A percentile compares a stretch with the other conserved stretches of the same genome.
phyloP scores from a whole-genome alignment of 768 basidiomycete genomes.

The Tulasnella sp. region DNA sequence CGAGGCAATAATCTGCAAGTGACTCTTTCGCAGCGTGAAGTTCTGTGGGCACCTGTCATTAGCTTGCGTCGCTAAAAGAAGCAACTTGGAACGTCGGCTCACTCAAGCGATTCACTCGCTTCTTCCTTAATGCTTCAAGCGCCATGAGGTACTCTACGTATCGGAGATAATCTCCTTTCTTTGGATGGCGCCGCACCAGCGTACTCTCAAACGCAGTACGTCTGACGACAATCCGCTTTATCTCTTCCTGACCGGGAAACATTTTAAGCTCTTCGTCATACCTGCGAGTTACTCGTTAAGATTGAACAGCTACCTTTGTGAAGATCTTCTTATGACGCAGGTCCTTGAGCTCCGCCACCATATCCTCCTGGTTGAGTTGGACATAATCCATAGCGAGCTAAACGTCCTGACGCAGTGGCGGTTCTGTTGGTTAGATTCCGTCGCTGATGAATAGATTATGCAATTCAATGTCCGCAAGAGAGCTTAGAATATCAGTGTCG shows the following conservation, averaged over 20 bases:
- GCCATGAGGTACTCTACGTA: constrained; percentile 90
- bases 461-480: too few species aligned
- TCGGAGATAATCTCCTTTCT: constrained; percentile 79
- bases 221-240: constrained; percentile 73
- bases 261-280: background rate
- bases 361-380: constrained; percentile 90
- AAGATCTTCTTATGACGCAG: constrained; percentile 77
- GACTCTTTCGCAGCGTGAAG: constrained; percentile 35
- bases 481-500: too few species aligned
- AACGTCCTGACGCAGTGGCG: too few species aligned
- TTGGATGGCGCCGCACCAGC: constrained; percentile 70
- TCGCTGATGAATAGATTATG: too few species aligned
- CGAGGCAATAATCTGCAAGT: constrained; percentile 75
- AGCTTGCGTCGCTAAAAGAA: background rate
- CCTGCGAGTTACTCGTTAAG: background rate
- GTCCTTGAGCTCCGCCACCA: constrained; percentile 93
- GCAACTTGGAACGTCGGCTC: constrained; percentile 21
- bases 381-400: constrained; percentile 69
- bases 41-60: background rate
- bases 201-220: constrained; percentile 75
- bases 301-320: constrained; percentile 43
- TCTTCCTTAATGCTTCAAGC: constrained; percentile 67
- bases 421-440: too few species aligned
- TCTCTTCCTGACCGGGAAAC: constrained; percentile 46
- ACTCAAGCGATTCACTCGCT: constrained; percentile 65